These are phyloP conservation scores for Myxozyma kluyveri DNA, from an alignment of 805 yeast genomes.

Conservation along the genomic window DNA sequence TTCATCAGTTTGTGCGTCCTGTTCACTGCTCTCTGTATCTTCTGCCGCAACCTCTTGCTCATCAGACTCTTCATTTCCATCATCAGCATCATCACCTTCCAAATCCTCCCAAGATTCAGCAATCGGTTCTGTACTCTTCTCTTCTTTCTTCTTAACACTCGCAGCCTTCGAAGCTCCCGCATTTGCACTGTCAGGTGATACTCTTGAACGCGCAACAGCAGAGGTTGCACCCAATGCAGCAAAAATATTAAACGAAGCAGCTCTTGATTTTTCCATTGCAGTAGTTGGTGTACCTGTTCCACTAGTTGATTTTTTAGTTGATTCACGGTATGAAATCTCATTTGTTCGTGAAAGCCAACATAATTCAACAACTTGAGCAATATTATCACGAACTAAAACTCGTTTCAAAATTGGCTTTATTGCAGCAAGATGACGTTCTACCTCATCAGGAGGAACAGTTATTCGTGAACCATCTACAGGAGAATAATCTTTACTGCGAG, in stretches of 20 bases:
- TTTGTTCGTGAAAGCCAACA: conserved; percentile 28
- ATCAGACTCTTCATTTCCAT: not conserved
- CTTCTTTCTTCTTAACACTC: not conserved
- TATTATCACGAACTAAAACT: conserved; percentile 1
- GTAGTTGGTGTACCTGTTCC: not conserved
- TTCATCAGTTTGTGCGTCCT: too few species aligned
- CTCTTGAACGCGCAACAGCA: not conserved
- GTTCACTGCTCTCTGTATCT: not conserved
- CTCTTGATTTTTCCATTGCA: not conserved
- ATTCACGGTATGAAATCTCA: conserved; percentile 25
- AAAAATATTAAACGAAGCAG: conserved; percentile 12
- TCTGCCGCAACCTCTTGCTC: not conserved
- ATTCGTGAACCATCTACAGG: too few species aligned
- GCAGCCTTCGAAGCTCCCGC: not conserved
- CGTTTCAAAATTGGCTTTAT: conserved; percentile 16
- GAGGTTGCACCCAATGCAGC: conserved; percentile 13
- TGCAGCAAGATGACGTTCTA: conserved; percentile 18
- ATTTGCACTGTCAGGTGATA: not conserved
- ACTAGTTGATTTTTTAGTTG: not conserved
- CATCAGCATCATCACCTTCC: conserved; percentile 16
- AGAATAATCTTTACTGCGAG: conserved; percentile 4
- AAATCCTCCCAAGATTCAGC: conserved; percentile 29
- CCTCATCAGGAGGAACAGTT: conserved; percentile 7
- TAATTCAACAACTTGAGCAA: conserved; percentile 20
- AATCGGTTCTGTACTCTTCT: conserved; percentile 12